Evolutionary conservation across 2,329 filamentous ascomycete genomes (phyloP).

Genomic region (Colletotrichum tofieldiae): DNA sequence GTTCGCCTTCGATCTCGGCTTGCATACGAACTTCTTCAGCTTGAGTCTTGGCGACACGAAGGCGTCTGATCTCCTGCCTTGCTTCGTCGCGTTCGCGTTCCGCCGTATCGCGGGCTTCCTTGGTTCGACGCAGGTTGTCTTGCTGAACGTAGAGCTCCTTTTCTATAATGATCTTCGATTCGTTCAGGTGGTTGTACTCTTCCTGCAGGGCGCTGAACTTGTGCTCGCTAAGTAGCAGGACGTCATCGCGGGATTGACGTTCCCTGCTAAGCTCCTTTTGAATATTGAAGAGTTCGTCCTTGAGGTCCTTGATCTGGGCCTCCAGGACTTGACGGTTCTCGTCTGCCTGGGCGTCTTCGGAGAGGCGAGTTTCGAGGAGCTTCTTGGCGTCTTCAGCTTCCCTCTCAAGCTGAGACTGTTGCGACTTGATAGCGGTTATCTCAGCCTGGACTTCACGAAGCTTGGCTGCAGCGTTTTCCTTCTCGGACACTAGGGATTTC

Average conservation of each 20-base stretch:
- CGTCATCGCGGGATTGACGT: conserved; percentile 93
- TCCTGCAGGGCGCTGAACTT: conserved; percentile 87
- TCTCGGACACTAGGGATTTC: conserved; percentile 78
- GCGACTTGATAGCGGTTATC: conserved; percentile 86
- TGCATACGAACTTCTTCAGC: conserved; percentile 89
- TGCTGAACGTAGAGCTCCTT: conserved; percentile 98
- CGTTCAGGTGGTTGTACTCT: conserved; percentile 89
- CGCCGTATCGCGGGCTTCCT: conserved; percentile 83
- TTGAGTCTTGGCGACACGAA: conserved; percentile 87
- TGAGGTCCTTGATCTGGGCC: conserved; percentile 88
- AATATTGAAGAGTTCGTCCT: conserved; percentile 85
- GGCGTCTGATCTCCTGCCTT: conserved; percentile 84
- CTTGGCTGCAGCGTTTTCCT: conserved; percentile 82
- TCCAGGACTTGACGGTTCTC: conserved; percentile 88
- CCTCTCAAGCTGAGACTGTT: conserved; percentile 86
- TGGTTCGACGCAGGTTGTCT: conserved; percentile 88
- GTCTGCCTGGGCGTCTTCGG: conserved; percentile 88
- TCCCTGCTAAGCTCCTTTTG: conserved; percentile 93
- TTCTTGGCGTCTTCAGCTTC: conserved; percentile 91
- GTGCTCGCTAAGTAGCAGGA: conserved; percentile 90
- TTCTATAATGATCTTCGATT: conserved; percentile 96
- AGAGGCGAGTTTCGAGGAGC: conserved; percentile 88
- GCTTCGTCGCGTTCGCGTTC: conserved; percentile 93
- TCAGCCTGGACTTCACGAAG: conserved; percentile 91
- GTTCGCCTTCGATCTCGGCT: conserved; percentile 86